Conservation (phyloP, 2,329 filamentous ascomycete genomes). For the Neopestalotiopsis sp. region DNA sequence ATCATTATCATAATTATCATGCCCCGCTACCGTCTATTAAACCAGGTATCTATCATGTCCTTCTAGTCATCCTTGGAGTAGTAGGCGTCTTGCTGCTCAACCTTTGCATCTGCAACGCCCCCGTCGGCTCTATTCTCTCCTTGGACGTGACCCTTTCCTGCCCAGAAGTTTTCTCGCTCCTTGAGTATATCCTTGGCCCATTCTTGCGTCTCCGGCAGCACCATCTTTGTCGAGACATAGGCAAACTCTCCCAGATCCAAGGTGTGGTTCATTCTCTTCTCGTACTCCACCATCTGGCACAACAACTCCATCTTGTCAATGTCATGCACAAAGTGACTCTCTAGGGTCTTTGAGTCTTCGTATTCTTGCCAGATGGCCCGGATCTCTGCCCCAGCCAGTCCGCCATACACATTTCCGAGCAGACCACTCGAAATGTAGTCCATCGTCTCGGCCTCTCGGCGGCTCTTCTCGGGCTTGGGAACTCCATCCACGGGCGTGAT, state of each 20-base stretch:
- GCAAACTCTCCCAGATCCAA: slow-evolving; percentile 87
- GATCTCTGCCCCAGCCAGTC: slow-evolving; percentile 71
- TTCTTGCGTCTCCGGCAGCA: slow-evolving; percentile 75
- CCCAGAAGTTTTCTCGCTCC: slow-evolving; percentile 80
- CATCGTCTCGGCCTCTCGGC: slow-evolving; percentile 89
- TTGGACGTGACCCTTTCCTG: slow-evolving; percentile 50
- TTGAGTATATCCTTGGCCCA: slow-evolving; percentile 80
- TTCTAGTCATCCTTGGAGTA: slow-evolving; percentile 38
- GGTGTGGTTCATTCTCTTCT: slow-evolving; percentile 69
- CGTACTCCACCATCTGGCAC: slow-evolving; percentile 96
- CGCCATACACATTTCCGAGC: slow-evolving; percentile 77
- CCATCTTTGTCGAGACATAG: slow-evolving; percentile 76
- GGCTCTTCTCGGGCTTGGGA: slow-evolving; percentile 84
- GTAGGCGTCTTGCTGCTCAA: slow-evolving; percentile 55
- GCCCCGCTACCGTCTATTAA: too few relatives aligned
- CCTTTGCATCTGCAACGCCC: slow-evolving; percentile 43
- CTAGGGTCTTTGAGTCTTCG: slow-evolving; percentile 82
- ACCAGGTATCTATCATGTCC: too few relatives aligned
- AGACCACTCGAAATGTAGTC: slow-evolving; percentile 81
- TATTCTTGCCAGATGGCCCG: slow-evolving; percentile 92
- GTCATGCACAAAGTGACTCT: slow-evolving; percentile 92
- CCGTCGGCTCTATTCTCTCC: slow-evolving; percentile 50
- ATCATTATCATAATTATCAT: too few relatives aligned
- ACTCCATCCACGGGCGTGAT: slow-evolving; percentile 93
- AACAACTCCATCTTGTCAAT: slow-evolving; percentile 96